Base-by-base conservation (phyloP, 2,329 filamentous ascomycete genomes). In the Arachnomyces sp. region DNA sequence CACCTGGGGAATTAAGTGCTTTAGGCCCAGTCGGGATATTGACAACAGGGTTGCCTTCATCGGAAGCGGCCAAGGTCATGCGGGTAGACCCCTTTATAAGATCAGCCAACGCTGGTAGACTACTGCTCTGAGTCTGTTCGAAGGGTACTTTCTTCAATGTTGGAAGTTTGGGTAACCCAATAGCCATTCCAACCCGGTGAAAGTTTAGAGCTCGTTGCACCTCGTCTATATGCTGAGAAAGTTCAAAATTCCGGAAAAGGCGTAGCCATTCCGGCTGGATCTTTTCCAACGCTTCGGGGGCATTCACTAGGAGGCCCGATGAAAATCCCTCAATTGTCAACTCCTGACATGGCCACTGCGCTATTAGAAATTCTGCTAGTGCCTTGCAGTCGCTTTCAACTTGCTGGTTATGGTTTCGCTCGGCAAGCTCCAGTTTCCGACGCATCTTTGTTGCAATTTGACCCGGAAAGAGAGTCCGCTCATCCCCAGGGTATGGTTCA, bases 141-240 rank as follows among this genome's bases (percentile, higher is more conserved):
- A 77, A 53, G 3, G 70, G 56, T 0, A 77, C 77, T 48, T 78
- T 81, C 1, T 61, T 61, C 5, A 35, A 4, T 15, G 17, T 14
- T n/a, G 18, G 17, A n/a, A 11, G 4, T n/a, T 25, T 34, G 13
- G 4, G 39, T 28, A 30, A 25, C 16, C 12, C 9, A 9, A 13
- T 11, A n/a, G 16, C 16, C 20, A 5, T 25, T 9, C 13, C 8
- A 28, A 30, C 18, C 12, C 28, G 11, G 34, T 60, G 54, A 3
- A 38, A 40, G 35, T 63, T 40, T 11, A 75, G 43, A 7, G 72
- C 47, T 0, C 34, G 4, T 38, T 77, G 71, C 0, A 73, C 64
- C 17, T 61, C 32, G 7, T 57, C 40, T 1, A 77, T 43, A 46
- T 76, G 69, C 0, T 52, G 31, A 0, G 59, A 64, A 1, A 77